Evolutionary conservation across 2,329 filamentous ascomycete genomes (phyloP), one percentile per base, ranked within the genome.

Genomic region (Simplicillium sp.): DNA sequence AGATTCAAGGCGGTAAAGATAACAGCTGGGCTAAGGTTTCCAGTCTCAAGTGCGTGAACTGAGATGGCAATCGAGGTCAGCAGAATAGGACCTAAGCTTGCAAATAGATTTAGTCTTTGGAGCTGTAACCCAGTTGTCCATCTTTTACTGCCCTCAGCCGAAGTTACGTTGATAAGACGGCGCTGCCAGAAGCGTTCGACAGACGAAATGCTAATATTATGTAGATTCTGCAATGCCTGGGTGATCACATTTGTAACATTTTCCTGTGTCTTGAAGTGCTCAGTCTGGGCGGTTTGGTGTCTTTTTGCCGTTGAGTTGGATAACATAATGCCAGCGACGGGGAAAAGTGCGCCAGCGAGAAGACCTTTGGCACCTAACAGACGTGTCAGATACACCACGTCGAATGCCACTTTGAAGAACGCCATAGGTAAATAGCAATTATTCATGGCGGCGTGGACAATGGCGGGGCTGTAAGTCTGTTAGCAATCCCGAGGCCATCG

Each of bases 151-250:
- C 44, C 33, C 32, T 46, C 42, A n/a, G 28, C 13, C 7, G 36
- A 34, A 20, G 42, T 39, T 11, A 29, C 11, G 2, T 16, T n/a
- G 12, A 33, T 11, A 2, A 44, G 29, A 14, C 33, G 20, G 16
- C n/a, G 11, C 25, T 44, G 13, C 44, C 42, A 46, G 9, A 38
- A 11, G 2, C 16, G 34, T 29, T 46, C 44, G 39, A 40, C 35
- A 7, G 44, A 46, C 8, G 42, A 42, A 8, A 46, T 39, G 3
- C 44, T 39, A 34, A 46, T 46, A 17, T 42, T 34, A 3, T 42
- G 42, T 13, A 46, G 42, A n/a, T 37, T 31, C 15, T 39, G 33
- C n/a, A 44, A 13, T 13, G 40, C 36, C n/a, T 46, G 42, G 5
- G 41, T 40, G n/a, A 43, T 37, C 14, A 35, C 20, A 9, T 35